Conservation (phyloP, 2,329 filamentous ascomycete species). For the Lasiodiplodia citricola region DNA sequence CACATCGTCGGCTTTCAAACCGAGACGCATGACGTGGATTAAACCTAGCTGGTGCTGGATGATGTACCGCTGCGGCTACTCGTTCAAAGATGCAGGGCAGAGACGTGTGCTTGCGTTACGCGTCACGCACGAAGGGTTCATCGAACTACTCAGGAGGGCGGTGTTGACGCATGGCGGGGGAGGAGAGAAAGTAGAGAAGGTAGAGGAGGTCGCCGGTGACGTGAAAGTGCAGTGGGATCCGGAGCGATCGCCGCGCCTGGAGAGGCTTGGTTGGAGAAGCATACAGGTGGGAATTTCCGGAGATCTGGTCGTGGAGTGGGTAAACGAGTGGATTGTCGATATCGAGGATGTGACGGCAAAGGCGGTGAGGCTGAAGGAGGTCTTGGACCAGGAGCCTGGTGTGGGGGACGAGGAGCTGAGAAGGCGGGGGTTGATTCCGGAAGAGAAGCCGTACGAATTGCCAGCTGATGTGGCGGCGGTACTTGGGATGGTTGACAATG, state of each 20-base stretch:
- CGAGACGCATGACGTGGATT: constrained; percentile 68
- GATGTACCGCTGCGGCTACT: constrained; percentile 67
- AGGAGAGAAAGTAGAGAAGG: constrained; percentile 31
- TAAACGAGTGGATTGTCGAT: constrained; percentile 57
- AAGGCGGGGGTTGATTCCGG: constrained; percentile 48
- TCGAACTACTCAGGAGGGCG: constrained; percentile 49
- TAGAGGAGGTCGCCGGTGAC: no score
- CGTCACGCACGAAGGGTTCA: constrained; percentile 59
- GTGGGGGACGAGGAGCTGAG: constrained; percentile 46
- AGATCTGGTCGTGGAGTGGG: constrained; percentile 53
- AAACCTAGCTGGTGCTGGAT: constrained; percentile 70
- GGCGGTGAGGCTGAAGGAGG: constrained; percentile 55
- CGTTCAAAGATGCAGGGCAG: constrained; percentile 61
- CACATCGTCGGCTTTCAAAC: constrained; percentile 59
- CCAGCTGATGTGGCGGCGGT: not conserved
- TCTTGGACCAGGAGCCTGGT: constrained; percentile 49
- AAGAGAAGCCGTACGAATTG: constrained; percentile 49
- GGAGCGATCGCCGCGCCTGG: constrained; percentile 57
- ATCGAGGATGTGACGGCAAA: constrained; percentile 65
- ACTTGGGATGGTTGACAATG: not conserved
- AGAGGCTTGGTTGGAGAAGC: constrained; percentile 57
- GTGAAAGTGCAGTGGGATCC: constrained; percentile 71
- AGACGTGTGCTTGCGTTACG: constrained; percentile 62
- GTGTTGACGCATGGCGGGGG: constrained; percentile 14
- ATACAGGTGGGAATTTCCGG: constrained; percentile 67